Base-by-base conservation (phyloP, 2,329 filamentous ascomycete genomes). In the Ophiobolus disseminans region DNA sequence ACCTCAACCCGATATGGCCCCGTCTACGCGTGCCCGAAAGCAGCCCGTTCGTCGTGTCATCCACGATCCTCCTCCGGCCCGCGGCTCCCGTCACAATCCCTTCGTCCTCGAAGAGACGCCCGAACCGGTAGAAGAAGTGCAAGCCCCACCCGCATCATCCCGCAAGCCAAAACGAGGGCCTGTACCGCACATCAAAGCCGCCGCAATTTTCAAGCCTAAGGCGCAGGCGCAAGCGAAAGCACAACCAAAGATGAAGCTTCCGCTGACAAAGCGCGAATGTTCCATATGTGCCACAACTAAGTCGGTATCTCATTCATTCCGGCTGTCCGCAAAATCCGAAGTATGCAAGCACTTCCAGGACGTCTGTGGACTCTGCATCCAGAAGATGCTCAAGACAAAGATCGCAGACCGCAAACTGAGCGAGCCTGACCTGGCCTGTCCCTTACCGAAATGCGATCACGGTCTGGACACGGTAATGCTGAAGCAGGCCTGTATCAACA, bases 341-440 rank as follows among this genome's bases (percentile, higher is more conserved):
- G 22, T 40, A 2, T 68, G 65, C 41, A 32, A 46, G 23, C 65
- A 69, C 43, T 60, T 65, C 42, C 19, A 48, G 8, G 31, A 37
- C 19, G 59, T 51, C 14, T 69, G 65, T 40, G 51, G 40, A n/a
- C 2, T 17, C 2, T 68, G 63, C 45, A 42, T 68, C 13, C 39
- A 45, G 17, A 58, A 50, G 17, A 50, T 62, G 48, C 31, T 68
- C 28, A 58, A 55, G 43, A 40, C 45, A 1, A 63, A 58, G 48
- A 52, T 64, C 1, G 19, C 30, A 1, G 37, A 48, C 4, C 53
- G 53, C 5, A 47, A 55, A 7, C 48, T 68, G 3, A 19, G 17
- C 7, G 57, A 62, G 2, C 53, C 52, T 2, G 46, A 48, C 8
- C 30, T 65, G 6, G 25, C 34, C 1, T 68, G 62, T 31, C 53